These are phyloP conservation scores for Parachlorella kessleri DNA, from an alignment of 139 green algal species.

Conservation along the genomic window DNA sequence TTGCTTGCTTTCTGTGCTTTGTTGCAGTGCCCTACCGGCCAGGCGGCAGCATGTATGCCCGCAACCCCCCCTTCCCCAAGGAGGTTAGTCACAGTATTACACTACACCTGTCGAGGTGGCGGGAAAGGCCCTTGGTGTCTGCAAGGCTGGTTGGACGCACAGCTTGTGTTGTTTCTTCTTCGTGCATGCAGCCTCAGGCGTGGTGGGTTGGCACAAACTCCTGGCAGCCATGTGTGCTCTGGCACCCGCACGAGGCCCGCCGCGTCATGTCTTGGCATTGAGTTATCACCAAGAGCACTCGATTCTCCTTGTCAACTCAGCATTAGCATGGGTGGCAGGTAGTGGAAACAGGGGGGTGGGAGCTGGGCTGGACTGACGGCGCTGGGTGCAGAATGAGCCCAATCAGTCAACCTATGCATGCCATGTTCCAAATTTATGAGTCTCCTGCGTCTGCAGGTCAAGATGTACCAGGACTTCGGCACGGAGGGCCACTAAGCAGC, in stretches of 20 bases:
- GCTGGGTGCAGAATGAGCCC: too few species aligned
- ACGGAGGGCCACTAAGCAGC: background rate
- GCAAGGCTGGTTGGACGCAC: background rate
- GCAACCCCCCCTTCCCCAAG: conserved; percentile 52
- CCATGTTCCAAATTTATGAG: background rate
- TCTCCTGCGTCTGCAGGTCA: background rate
- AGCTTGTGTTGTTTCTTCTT: too few species aligned
- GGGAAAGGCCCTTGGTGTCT: background rate
- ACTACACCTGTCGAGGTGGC: background rate
- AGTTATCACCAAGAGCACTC: background rate
- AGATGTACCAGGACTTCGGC: background rate
- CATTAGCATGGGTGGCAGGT: too few species aligned
- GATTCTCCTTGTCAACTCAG: too few species aligned
- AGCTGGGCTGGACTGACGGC: too few species aligned
- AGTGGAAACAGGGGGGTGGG: too few species aligned
- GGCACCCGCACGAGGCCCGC: background rate
- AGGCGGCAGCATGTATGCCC: conserved; percentile 54
- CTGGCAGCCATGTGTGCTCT: too few species aligned
- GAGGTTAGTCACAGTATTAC: background rate
- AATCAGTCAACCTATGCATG: too few species aligned
- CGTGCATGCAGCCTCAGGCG: too few species aligned
- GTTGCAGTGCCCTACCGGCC: conserved; percentile 61
- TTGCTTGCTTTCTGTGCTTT: too few species aligned
- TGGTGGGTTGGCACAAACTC: too few species aligned
- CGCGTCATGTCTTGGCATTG: background rate